Evolutionary conservation across 495 filamentous ascomycete genomes (phyloP).

Genomic region (Filosporella fistucella): DNA sequence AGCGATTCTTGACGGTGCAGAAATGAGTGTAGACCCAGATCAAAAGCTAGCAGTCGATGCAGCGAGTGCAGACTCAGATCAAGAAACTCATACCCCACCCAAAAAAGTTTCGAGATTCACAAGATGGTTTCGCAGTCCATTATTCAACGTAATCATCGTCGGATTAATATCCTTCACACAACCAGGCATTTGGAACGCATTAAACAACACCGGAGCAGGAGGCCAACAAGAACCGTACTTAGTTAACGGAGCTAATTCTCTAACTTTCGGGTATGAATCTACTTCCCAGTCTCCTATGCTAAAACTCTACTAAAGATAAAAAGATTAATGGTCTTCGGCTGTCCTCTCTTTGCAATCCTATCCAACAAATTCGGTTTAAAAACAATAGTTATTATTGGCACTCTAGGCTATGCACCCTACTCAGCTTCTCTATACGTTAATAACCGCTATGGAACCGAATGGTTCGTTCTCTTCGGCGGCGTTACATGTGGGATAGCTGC

Average conservation of each 20-base stretch:
- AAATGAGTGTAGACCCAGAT: slow-evolving; percentile 20
- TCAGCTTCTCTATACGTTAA: slow-evolving; percentile 54
- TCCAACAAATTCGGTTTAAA: slow-evolving; percentile 50
- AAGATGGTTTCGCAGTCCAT: slow-evolving; percentile 45
- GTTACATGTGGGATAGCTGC: slow-evolving; percentile 52
- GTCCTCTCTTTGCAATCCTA: slow-evolving; percentile 42
- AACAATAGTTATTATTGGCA: slow-evolving; percentile 48
- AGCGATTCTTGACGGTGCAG: too few relatives aligned
- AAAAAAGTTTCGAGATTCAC: slow-evolving; percentile 30
- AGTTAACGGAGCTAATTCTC: slow-evolving; percentile 53
- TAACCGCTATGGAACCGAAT: slow-evolving; percentile 51
- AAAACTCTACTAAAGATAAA: slow-evolving; percentile 7
- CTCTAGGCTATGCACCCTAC: slow-evolving; percentile 52
- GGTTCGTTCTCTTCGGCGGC: slow-evolving; percentile 53
- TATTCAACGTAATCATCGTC: slow-evolving; percentile 51
- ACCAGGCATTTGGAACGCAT: slow-evolving; percentile 56
- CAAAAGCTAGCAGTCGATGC: slow-evolving; percentile 6
- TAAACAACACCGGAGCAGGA: slow-evolving; percentile 53
- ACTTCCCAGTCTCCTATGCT: background rate
- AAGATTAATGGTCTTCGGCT: slow-evolving; percentile 51
- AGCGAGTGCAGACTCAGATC: background rate
- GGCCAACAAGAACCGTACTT: slow-evolving; percentile 51
- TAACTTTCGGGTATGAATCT: slow-evolving; percentile 41
- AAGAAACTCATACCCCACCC: background rate
- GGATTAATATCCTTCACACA: slow-evolving; percentile 52